Evolutionary conservation across 768 basidiomycete species (phyloP), one percentile per base, ranked within the genome.

Genomic region (Tricholoma bakamatsutake): DNA sequence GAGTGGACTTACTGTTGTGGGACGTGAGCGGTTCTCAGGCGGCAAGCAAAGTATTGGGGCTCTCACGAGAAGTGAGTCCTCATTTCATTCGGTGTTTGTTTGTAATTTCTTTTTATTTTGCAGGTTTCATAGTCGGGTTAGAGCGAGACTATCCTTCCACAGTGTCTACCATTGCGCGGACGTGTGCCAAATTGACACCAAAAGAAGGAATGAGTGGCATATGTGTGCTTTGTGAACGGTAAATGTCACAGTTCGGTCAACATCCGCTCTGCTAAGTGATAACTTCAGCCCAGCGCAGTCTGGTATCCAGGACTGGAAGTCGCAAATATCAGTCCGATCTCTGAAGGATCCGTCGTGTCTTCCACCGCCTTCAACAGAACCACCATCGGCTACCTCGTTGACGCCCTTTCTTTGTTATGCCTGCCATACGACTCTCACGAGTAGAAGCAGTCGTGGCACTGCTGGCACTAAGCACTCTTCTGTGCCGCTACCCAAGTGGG

Each of bases 111-210:
- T 50, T 21, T 47, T 28, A 13, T 37, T 48, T 35, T 10, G 10
- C 54, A 91, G 91, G 85, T 66, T 93, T 93, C 61, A 88, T 93
- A 55, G 69, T 87, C 17, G 85, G 89, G 2, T 66, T 93, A 28
- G 91, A 93, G 69, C 81, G 78, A 50, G 85, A 92, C 66, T 93
- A 87, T 66, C 91, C 91, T 3, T 90, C 90, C 0, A 93, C 91
- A 0, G 91, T 93, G 10, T 91, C 89, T 7, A 84, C 91, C 0
- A 88, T 93, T 50, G 83, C 83, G 21, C 81, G 87, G 34, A 93
- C 91, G 1, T 90, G 88, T 62, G 83, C 78, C 5, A 93, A 93
- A 68, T 69, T 93, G 27, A 77, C 83, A 8, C 83, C 91, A 0
- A 91, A 87, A 65, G 71, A 79, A 52, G 73, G 69, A 2, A 71